These are phyloP conservation scores for Dryas octopetala DNA, from an alignment of 306 rosid species.

Conservation along the genomic window DNA sequence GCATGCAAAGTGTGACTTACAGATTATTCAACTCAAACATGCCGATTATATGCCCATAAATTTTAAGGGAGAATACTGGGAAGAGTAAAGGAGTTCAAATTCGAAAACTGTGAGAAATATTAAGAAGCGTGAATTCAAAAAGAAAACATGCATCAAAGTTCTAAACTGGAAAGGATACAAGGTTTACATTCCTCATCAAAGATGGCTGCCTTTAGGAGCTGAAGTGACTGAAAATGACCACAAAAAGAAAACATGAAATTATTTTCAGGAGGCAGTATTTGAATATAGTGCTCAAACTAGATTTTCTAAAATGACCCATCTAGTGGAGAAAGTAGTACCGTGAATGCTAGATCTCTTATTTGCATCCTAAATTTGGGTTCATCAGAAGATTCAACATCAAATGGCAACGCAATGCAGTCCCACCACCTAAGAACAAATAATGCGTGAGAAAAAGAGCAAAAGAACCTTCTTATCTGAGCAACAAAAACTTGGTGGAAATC, in stretches of 20 bases:
- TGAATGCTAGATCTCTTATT: constrained; percentile 75
- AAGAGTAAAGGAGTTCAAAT: constrained; percentile 54
- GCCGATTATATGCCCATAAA: constrained; percentile 91
- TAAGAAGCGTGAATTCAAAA: constrained; percentile 17
- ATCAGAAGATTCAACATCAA: constrained; percentile 68
- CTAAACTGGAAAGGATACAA: constrained; percentile 65
- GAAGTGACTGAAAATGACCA: constrained; percentile 66
- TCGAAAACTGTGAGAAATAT: constrained; percentile 19
- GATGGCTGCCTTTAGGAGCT: constrained; percentile 76
- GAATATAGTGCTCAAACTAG: neutral
- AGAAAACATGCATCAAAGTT: constrained; percentile 23
- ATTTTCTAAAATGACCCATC: constrained; percentile 9
- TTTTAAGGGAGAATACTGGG: constrained; percentile 87
- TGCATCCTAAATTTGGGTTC: constrained; percentile 76
- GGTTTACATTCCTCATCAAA: constrained; percentile 81
- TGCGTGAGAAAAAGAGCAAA: constrained; percentile 1
- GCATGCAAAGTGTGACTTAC: constrained; percentile 45
- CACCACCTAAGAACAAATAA: constrained; percentile 75
- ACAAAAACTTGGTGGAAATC: neutral
- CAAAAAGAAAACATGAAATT: neutral
- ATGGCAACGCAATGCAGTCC: constrained; percentile 92
- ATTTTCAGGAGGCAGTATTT: neutral
- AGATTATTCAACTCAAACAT: constrained; percentile 97
- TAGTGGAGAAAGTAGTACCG: constrained; percentile 49
- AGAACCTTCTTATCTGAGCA: neutral